Base-by-base conservation (phyloP, 2,329 filamentous ascomycete genomes). In the Aspergillus pseudoviridinutans region DNA sequence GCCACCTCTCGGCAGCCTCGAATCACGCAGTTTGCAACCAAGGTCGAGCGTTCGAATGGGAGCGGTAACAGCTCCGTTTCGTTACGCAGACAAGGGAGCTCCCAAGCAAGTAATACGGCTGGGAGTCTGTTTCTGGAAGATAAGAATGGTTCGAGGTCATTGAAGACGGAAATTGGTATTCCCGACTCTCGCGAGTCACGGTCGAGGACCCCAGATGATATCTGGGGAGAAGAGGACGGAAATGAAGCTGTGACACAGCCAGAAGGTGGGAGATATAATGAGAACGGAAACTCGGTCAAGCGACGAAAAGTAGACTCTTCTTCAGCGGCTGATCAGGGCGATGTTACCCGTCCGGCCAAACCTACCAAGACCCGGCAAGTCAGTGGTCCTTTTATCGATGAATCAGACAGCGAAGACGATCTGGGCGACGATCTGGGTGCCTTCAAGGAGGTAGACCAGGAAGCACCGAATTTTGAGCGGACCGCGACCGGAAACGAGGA, bases 341-440 rank as follows among this genome's bases (percentile, higher is more conserved):
- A 22, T 24, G 35, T 27, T 32, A 29, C 56, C 61, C 0, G 14
- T 42, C 9, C 60, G 4, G 8, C 12, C 22, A 47, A 47, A 24
- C 22, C 57, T n/a, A 47, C 58, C 49, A 64, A 61, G 28, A 12
- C 44, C 10, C 53, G 55, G 28, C 59, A 66, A 42, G 58, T 61
- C 1, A 73, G 64, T 54, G 75, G 75, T 3, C 75, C 75, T 0
- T 77, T 77, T 25, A 70, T 77, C 42, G 74, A 77, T 50, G 74
- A 77, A 65, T 80, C 79, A 1, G 84, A 87, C 54, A 84, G 80
- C 44, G 84, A 87, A 53, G 77, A 82, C 7, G 77, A 75, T 14
- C 56, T 72, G 51, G 65, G 68, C 29, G 61, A 82, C 9, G 77
- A 75, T 17, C 56, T 72, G 51, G 65, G 68, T 38, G 61, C 54